Evolutionary conservation across 2,329 filamentous ascomycete genomes (phyloP), one percentile per base, ranked within the genome.

Genomic region (Beauveria pseudobassiana): DNA sequence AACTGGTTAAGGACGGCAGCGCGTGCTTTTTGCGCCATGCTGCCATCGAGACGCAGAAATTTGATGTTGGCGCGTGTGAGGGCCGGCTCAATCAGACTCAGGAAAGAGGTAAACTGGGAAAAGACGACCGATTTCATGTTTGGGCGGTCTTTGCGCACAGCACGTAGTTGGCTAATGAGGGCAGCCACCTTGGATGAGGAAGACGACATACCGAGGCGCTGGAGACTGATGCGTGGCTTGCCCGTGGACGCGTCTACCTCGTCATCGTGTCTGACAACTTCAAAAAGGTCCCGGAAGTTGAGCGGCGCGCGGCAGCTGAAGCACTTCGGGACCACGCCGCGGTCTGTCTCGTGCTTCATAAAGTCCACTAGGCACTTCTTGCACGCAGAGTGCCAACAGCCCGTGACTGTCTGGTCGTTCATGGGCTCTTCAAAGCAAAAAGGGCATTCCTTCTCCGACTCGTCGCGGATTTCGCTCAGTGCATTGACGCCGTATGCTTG

Each of bases 381-480:
- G 78, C 95, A 99, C 1, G 95, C 93, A 40, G 91, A 96, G 74
- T 99, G 95, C 92, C 95, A 99, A 75, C 95, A 99, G 0, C 91
- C 91, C 0, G 95, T 98, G 1, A 99, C 95, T 0, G 90, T 89
- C 70, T 96, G 93, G 59, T 97, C 89, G 46, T 91, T 84, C 92
- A 98, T 98, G 3, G 93, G 92, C 72, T 98, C 95, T 73, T 98
- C 93, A 4, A 90, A 86, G 75, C 95, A 99, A 58, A 99, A 90
- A 0, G 95, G 93, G 69, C 95, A 99, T 76, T 99, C 95, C 64
- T 89, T 89, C 63, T 88, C 85, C 0, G 90, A 87, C 69, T 98
- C 93, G 60, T 90, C 90, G 66, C 96, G 90, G 53, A 99, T 99
- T 72, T 98, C 91, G 64, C 88, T 86, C 16, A 99, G 80, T 0